phyloP scores from a whole-genome alignment of 768 basidiomycete species.

The Rhizopogon sp. region DNA sequence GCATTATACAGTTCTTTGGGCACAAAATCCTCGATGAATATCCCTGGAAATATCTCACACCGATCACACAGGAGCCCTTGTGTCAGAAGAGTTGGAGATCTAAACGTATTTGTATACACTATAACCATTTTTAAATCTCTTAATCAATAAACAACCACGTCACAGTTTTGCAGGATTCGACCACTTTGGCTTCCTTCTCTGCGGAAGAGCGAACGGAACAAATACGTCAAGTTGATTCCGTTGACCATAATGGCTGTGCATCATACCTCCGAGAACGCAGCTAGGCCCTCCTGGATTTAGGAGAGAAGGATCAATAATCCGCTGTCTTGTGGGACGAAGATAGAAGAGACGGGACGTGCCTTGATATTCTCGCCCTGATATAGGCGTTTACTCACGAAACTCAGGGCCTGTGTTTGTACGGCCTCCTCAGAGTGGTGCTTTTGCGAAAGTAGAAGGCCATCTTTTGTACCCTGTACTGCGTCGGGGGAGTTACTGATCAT shows the following conservation, averaged over 20 bases:
- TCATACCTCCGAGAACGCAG: constrained; percentile 62
- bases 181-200: constrained; percentile 52
- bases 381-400: constrained; percentile 44
- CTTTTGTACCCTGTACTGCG: constrained; percentile 71
- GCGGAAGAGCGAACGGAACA: neutral
- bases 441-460: constrained; percentile 55
- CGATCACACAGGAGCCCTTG: neutral
- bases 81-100: neutral
- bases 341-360: constrained; percentile 30
- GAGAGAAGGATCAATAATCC: constrained; percentile 2
- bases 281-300: constrained; percentile 54
- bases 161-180: constrained; percentile 54
- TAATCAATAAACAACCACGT: constrained; percentile 1
- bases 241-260: constrained; percentile 1
- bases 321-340: constrained; percentile 3
- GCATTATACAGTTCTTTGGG: neutral
- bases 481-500: constrained; percentile 72
- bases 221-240: neutral
- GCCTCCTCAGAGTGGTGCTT: constrained; percentile 48
- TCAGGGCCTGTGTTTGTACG: constrained; percentile 39
- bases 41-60: neutral
- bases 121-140: neutral
- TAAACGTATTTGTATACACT: neutral
- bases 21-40: neutral
- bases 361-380: constrained; percentile 68